These are phyloP conservation scores for Leccinum imitatum DNA, from an alignment of 768 basidiomycete genomes.

Conservation along the genomic window DNA sequence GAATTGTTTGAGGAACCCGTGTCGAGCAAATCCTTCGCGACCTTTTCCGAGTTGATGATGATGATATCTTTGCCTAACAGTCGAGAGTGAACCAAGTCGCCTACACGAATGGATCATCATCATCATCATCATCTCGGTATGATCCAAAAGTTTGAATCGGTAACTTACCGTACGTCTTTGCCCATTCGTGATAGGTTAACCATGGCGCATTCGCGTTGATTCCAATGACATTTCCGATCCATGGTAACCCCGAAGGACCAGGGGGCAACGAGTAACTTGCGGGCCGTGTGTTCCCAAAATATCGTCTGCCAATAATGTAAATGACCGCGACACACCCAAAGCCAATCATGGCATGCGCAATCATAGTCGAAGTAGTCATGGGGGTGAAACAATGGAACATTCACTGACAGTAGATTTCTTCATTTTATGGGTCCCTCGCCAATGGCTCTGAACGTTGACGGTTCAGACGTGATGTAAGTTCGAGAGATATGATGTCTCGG, in stretches of 20 bases:
- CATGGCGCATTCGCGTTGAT: background rate
- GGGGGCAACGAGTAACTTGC: background rate
- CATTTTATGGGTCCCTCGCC: background rate
- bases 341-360: background rate
- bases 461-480: background rate
- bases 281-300: background rate
- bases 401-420: background rate
- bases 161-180: background rate
- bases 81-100: background rate
- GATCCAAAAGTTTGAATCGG: background rate
- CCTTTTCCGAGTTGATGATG: background rate
- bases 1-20: background rate
- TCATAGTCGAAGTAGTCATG: background rate
- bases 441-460: background rate
- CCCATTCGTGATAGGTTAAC: background rate
- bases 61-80: background rate
- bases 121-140: background rate
- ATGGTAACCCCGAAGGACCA: background rate
- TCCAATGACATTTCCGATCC: background rate
- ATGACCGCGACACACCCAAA: background rate
- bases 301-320: background rate
- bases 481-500: background rate
- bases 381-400: background rate
- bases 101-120: background rate
- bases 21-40: background rate